Base-by-base conservation (phyloP, 345 rosid genomes). In the Gossypium mustelinum region DNA sequence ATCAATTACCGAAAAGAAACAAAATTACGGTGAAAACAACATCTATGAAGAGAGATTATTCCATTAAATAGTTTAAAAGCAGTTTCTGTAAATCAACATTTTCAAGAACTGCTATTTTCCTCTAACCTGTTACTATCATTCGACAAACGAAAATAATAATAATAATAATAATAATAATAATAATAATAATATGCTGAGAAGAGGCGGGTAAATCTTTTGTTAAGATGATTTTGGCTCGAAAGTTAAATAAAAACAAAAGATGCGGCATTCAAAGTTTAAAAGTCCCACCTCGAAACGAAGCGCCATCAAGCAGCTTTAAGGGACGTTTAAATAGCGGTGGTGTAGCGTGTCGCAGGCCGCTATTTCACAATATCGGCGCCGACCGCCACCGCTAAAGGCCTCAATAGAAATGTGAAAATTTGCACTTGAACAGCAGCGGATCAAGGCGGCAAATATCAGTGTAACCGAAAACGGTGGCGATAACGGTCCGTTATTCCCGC, bases 201-300 rank as follows among this genome's bases (percentile, higher is more conserved):
- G 20, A 41, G 47, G 2, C 11, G 41, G 41, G 7, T 34, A 34
- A 34, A 34, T 34, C 41, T 34, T 34, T 34, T 34, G 41, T 34
- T 34, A 34, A 34, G 41, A 68, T 16, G 2, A 22, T n/a, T 50
- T 52, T 27, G 17, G 12, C 44, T 44, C 6, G 5, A 47, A 65
- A 22, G 24, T 20, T 18, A 20, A 75, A 11, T 22, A 4, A 64
- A 51, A 59, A 58, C 2, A 20, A 11, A 60, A 54, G 2, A 20
- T 12, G 59, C 68, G 60, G 22, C 48, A 7, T 0, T 18, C 2
- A n/a, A 77, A 65, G 12, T 51, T 41, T 14, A 58, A 65, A 59
- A 27, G 74, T 41, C 76, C 12, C 55, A 80, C 83, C 80, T 83
- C 86, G 25, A 80, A 83, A 50, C 79, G 83, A 59, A 83, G 86